A percentile compares a stretch with the other conserved stretches of the same genome.
phyloP scores from a whole-genome alignment of 225 moss, liverwort and hornwort species.

The Physcomitrellopsis africana region DNA sequence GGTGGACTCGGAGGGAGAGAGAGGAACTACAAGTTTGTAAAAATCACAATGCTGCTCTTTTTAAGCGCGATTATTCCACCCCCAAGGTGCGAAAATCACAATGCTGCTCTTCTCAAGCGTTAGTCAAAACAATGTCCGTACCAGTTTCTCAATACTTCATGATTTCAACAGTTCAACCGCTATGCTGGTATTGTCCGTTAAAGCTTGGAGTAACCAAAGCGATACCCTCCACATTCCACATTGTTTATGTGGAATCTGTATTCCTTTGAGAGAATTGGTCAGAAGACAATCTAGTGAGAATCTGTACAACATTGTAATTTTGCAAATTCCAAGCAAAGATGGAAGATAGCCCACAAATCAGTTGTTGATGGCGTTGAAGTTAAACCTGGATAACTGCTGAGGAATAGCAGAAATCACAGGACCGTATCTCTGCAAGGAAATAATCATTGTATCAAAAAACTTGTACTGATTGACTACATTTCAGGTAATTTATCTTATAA shows the following conservation, averaged over 20 bases:
- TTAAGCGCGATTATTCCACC: too few species aligned
- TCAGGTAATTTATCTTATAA: too few species aligned
- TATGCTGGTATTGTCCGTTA: conserved; percentile 27
- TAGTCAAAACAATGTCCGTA: conserved; percentile 14
- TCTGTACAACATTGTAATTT: conserved; percentile 22
- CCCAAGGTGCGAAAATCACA: conserved; percentile 2
- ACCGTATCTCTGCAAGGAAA: conserved; percentile 85
- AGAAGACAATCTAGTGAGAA: conserved; percentile 14
- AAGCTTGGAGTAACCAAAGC: conserved; percentile 22
- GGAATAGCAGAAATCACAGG: conserved; percentile 99
- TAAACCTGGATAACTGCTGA: conserved; percentile 96
- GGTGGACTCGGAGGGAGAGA: too few species aligned
- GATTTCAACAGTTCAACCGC: conserved; percentile 28
- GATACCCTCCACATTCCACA: conserved; percentile 20
- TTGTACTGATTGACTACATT: too few species aligned
- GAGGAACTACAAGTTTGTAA: too few species aligned
- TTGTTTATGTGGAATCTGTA: conserved; percentile 25
- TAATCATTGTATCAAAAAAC: neutral
- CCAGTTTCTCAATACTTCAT: conserved; percentile 17
- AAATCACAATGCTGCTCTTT: too few species aligned
- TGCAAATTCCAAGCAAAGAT: conserved; percentile 14
- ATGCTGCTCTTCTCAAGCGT: conserved; percentile 22
- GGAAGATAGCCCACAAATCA: conserved; percentile 32
- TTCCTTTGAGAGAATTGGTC: conserved; percentile 12
- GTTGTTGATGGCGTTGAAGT: conserved; percentile 97